These are phyloP conservation scores for Pinus tabuliformis DNA, from an alignment of 75 land plant genomes.

Conservation along the genomic window DNA sequence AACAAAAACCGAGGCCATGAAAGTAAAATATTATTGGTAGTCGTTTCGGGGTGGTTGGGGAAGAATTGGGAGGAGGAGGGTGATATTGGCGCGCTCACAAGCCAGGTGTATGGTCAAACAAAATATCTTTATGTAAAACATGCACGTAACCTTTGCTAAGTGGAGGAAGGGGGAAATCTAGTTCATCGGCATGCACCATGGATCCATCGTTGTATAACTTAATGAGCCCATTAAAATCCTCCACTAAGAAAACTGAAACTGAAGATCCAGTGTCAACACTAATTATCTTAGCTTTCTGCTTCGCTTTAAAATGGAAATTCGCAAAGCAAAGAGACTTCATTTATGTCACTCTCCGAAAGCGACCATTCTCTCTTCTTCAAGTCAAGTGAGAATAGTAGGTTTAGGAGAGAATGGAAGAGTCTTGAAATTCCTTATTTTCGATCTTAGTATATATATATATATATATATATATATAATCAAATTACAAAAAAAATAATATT, in stretches of 20 bases:
- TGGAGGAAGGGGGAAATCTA: not conserved
- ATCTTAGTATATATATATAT: too few relatives aligned
- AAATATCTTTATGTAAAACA: not conserved
- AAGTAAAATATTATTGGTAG: constrained; percentile 50
- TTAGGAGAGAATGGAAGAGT: too few relatives aligned
- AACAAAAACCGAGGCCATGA: constrained; percentile 70
- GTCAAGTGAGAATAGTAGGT: too few relatives aligned
- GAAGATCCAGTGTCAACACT: too few relatives aligned
- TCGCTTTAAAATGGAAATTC: too few relatives aligned
- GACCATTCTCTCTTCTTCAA: too few relatives aligned
- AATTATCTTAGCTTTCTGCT: too few relatives aligned
- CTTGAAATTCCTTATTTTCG: too few relatives aligned
- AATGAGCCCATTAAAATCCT: not conserved
- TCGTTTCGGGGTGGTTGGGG: not conserved
- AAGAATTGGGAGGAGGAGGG: not conserved
- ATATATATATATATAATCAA: too few relatives aligned
- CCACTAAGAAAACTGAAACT: not conserved
- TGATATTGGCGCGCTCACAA: not conserved
- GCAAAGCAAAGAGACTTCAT: not conserved
- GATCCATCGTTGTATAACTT: not conserved
- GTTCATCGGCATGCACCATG: not conserved
- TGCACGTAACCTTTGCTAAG: too few relatives aligned
- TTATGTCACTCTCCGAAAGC: too few relatives aligned
- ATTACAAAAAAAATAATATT: too few relatives aligned
- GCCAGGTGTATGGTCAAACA: not conserved